Base-by-base conservation (phyloP, 306 rosid species). In the Dryas octopetala region DNA sequence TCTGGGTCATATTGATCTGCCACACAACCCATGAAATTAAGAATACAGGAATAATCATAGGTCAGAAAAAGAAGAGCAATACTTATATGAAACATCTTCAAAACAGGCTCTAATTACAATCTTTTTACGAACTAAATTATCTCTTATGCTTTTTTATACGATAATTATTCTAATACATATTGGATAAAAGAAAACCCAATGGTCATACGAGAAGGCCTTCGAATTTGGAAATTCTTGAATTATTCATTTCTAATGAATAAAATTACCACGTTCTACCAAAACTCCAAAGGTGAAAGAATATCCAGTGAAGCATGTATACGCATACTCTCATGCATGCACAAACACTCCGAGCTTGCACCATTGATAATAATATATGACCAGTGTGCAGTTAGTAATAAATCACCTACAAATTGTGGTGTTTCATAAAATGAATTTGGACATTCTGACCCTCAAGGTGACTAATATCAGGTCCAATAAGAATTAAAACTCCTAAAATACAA, bases 1-100 rank as follows among this genome's bases (percentile, higher is more conserved):
- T 96, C 99, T 52, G 92, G 96, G 73, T 92, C 99, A 54, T 92
- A 96, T 89, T 96, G 99, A 74, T 96, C 99, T 89, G 96, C 79
- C 78, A 78, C 43, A 66, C 13, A 62, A 73, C 55, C 76, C 65
- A 62, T 26, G 19, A 52, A 55, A 72, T 43, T 62, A 52, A 84
- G 80, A 65, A 78, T 23, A 17, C 80, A 66, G 49, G 32, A 63
- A 67, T 48, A 66, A 19, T 45, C 14, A 43, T 13, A 17, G 15
- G 69, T n/a, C 5, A 19, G 53, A 44, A 65, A 68, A 49, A 17
- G 19, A 41, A 32, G 15, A 70, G 3, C 57, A 43, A 2, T 15
- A 16, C 4, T 45, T 76, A 6, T 17, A 62, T 23, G 13, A 41
- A 71, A 19, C 1, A 13, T 43, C 19, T 44, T 14, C 2, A 70